Conservation (phyloP, 73 alveolate species). For the Paramecium sexaurelia region DNA sequence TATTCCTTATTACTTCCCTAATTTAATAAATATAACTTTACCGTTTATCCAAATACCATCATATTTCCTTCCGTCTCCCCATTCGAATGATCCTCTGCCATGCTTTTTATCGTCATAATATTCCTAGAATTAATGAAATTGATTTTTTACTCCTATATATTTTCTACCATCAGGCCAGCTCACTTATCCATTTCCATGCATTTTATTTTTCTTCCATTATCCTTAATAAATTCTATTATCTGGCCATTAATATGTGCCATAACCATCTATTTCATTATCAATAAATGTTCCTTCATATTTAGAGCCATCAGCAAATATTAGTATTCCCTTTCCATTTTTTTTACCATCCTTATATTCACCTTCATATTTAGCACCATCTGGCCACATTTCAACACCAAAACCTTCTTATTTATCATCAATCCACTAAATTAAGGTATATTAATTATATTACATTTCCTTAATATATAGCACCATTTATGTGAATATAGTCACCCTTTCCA, state of each 20-base stretch:
- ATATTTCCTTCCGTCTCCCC: conserved; percentile 71
- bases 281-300: conserved; percentile 73
- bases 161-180: conserved; percentile 51
- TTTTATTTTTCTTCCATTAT: conserved; percentile 73
- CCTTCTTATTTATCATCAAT: conserved; percentile 79
- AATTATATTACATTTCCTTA: conserved; percentile 74
- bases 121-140: conserved; percentile 17
- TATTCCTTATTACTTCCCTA: conserved; percentile 53
- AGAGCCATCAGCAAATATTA: conserved; percentile 77
- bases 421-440: conserved; percentile 60
- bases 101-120: conserved; percentile 62
- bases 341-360: conserved; percentile 71
- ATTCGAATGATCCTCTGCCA: conserved; percentile 65
- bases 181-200: conserved; percentile 10
- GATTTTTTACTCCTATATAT: conserved; percentile 33
- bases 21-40: neutral
- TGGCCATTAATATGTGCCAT: conserved; percentile 78
- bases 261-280: conserved; percentile 75
- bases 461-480: conserved; percentile 72
- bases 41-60: conserved; percentile 70
- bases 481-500: conserved; percentile 79
- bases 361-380: conserved; percentile 75
- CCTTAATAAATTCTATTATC: conserved; percentile 78
- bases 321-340: conserved; percentile 60
- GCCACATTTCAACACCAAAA: conserved; percentile 77